phyloP scores from a whole-genome alignment of 805 yeast species.

The Barnettozyma botsteinii region DNA sequence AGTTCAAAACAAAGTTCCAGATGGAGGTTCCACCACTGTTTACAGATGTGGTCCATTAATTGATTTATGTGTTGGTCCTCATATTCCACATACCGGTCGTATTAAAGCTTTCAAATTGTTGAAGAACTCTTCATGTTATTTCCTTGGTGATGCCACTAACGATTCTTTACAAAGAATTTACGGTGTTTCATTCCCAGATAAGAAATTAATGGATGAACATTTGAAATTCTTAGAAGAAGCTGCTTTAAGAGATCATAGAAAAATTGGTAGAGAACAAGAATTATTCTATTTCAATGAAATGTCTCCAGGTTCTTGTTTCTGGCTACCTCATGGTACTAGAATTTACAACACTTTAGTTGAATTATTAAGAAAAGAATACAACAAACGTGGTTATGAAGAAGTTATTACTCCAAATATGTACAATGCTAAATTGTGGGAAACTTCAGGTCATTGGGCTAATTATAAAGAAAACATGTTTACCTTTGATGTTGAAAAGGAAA shows the following conservation, averaged over 20 bases:
- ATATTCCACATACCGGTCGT: slow-evolving; percentile 94
- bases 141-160: slow-evolving; percentile 86
- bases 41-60: slow-evolving; percentile 97
- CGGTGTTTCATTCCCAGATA: slow-evolving; percentile 98
- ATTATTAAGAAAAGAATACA: slow-evolving; percentile 76
- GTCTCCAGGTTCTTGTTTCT: slow-evolving; percentile 97
- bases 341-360: slow-evolving; percentile 86
- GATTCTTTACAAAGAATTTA: slow-evolving; percentile 96
- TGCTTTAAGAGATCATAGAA: slow-evolving; percentile 92
- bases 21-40: slow-evolving; percentile 92
- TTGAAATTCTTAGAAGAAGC: slow-evolving; percentile 94
- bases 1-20: slow-evolving; percentile 85
- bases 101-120: slow-evolving; percentile 90
- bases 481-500: slow-evolving; percentile 94
- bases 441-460: slow-evolving; percentile 98
- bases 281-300: slow-evolving; percentile 90
- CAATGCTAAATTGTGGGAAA: slow-evolving; percentile 96
- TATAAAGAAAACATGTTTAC: slow-evolving; percentile 97
- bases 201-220: slow-evolving; percentile 92
- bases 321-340: slow-evolving; percentile 99
- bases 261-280: slow-evolving; percentile 94
- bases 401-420: slow-evolving; percentile 99
- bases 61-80: slow-evolving; percentile 97
- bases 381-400: slow-evolving; percentile 93
- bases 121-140: slow-evolving; percentile 94